Evolutionary conservation across 345 rosid genomes (phyloP).

Genomic region (Eucalyptus brandiana): DNA sequence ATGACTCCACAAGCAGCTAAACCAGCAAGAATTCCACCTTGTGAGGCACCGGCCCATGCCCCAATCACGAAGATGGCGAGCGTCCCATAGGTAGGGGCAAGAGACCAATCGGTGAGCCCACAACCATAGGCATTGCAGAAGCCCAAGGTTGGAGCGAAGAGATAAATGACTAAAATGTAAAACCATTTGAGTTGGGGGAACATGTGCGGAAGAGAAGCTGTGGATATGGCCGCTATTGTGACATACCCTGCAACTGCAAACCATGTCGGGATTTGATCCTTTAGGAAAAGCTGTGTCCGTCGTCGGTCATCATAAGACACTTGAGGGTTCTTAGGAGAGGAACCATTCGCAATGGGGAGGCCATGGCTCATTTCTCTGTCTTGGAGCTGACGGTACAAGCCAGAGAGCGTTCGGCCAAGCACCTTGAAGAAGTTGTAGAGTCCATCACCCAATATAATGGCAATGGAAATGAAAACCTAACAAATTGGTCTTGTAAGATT

Average conservation of each 20-base stretch:
- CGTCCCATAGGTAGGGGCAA: constrained; percentile 3
- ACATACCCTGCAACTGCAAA: not conserved
- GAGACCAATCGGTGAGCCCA: constrained; percentile 12
- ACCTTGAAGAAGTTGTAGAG: constrained; percentile 11
- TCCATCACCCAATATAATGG: constrained; percentile 10
- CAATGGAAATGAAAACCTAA: constrained; percentile 5
- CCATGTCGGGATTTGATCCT: constrained; percentile 13
- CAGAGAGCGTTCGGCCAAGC: not conserved
- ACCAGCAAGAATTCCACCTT: constrained; percentile 14
- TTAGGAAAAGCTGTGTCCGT: not conserved
- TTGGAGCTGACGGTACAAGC: not conserved
- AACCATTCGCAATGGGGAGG: not conserved
- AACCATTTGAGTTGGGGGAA: constrained; percentile 12
- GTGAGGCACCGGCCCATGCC: constrained; percentile 8
- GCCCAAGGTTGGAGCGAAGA: not conserved
- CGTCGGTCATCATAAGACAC: constrained; percentile 1
- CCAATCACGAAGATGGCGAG: constrained; percentile 7
- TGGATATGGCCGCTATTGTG: not conserved
- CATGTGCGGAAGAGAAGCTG: not conserved
- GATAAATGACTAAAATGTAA: constrained; percentile 6
- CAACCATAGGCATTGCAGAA: constrained; percentile 18
- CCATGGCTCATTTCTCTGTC: not conserved
- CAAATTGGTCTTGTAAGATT: not conserved
- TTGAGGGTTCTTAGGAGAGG: not conserved
- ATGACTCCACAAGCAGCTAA: constrained; percentile 15